phyloP scores from a whole-genome alignment of 2,329 filamentous ascomycete genomes.

The Sporothrix inflata region DNA sequence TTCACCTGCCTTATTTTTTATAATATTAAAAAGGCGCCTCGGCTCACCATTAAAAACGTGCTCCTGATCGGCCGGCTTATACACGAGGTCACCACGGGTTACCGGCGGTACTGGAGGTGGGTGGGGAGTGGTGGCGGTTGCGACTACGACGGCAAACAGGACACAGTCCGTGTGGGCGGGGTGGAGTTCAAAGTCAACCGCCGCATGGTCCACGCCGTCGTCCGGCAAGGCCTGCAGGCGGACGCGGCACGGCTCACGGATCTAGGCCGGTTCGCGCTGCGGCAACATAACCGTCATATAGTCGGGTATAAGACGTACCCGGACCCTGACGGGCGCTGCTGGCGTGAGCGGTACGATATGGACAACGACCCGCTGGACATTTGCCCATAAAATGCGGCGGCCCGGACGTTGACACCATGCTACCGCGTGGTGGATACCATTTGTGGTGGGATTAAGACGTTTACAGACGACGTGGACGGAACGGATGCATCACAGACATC shows the following conservation, averaged over 20 bases:
- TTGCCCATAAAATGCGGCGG: constrained; percentile 21
- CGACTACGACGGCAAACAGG: background rate
- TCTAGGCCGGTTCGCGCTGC: constrained; percentile 20
- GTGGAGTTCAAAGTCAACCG: constrained; percentile 10
- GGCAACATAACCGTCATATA: constrained; percentile 28
- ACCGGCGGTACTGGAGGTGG: constrained; percentile 25
- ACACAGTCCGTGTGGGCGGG: background rate
- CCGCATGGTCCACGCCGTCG: background rate
- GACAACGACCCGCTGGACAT: constrained; percentile 28
- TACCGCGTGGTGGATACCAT: constrained; percentile 27
- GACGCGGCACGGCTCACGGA: constrained; percentile 22
- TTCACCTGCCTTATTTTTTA: constrained; percentile 24
- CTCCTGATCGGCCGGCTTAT: constrained; percentile 25
- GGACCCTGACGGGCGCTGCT: constrained; percentile 22
- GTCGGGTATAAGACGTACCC: constrained; percentile 27
- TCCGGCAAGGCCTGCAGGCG: constrained; percentile 15
- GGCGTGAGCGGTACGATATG: constrained; percentile 28
- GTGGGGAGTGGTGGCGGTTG: background rate
- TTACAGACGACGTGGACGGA: constrained; percentile 9
- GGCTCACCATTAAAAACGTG: constrained; percentile 27
- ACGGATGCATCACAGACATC: too few relatives aligned
- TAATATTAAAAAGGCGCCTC: constrained; percentile 22
- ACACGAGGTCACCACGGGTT: constrained; percentile 21
- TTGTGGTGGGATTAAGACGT: constrained; percentile 16
- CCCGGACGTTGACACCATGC: constrained; percentile 27